phyloP scores from a whole-genome alignment of 257 asterid genomes.

The Solanum okadae region DNA sequence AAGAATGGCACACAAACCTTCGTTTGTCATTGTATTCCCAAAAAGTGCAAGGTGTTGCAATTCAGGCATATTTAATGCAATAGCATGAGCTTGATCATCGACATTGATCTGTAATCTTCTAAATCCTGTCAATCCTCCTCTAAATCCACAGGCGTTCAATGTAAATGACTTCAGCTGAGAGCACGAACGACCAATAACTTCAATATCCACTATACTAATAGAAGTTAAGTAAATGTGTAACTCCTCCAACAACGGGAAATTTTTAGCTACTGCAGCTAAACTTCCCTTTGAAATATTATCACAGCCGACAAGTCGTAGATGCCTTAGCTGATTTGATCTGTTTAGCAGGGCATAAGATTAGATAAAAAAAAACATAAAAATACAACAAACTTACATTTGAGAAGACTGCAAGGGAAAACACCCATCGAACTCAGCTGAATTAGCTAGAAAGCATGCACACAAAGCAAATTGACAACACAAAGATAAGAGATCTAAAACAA shows the following conservation, averaged over 20 bases:
- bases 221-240: constrained; percentile 17
- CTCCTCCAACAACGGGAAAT: constrained; percentile 34
- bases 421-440: background rate
- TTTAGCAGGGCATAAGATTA: background rate
- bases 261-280: constrained; percentile 17
- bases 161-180: constrained; percentile 28
- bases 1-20: constrained; percentile 30
- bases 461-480: background rate
- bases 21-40: constrained; percentile 16
- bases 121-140: background rate
- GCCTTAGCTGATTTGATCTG: constrained; percentile 33
- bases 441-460: background rate
- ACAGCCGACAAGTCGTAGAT: constrained; percentile 21
- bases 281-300: background rate
- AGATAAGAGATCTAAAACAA: background rate
- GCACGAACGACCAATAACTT: constrained; percentile 25
- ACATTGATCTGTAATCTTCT: background rate
- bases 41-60: constrained; percentile 27
- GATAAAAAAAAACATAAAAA: background rate
- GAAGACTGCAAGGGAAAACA: background rate
- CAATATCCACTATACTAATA: background rate
- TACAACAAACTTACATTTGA: background rate
- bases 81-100: constrained; percentile 19
- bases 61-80: constrained; percentile 33
- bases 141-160: background rate